Base-by-base conservation (phyloP, 345 rosid genomes). In the Chamaenerion angustifolium region DNA sequence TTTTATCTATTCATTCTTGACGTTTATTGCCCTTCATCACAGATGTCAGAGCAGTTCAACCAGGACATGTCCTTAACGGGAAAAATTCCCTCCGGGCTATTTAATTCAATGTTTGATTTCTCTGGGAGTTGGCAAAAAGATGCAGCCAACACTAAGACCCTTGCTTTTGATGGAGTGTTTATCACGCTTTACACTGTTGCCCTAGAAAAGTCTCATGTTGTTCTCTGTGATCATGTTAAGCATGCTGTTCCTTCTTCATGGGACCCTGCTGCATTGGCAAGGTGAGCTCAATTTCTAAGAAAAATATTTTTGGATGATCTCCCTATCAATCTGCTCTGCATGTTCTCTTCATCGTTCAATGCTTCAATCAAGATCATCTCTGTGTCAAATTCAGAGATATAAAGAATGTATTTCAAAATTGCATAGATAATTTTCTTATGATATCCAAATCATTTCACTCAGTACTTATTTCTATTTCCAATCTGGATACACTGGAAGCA, bases 21-120 rank as follows among this genome's bases (percentile, higher is more conserved):
- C 37, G 37, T 31, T 31, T 31, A 1, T 31, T 31, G 37, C 37
- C 37, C 37, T 31, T 8, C 37, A 31, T 31, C 37, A 31, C 65
- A 90, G 98, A 90, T 90, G 98, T 76, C 98, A 17, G 98, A 86
- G 80, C 95, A 86, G 64, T 86, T 90, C 71, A 90, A 90, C 66
- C 96, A 80, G 54, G 98, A 86, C 56, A 60, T 81, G 55, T 82
- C 94, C 59, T 55, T 83, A 64, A 78, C 83, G 42, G 98, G 98
- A 54, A 81, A 83, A 78, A 83, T 86, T 52, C 98, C 98, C 1
- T 86, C 96, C 0, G 98, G 98, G 54, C 79, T 76, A 55, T 90
- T 90, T 70, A 86, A 90, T 62, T 51, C 85, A 12, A 82, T 83
- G 98, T 90, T 83, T 62, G 95, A 83, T 21, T 90, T 79, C 69